Conservation (phyloP, 164 flowering plant species). For the Umbilicus rupestris region DNA sequence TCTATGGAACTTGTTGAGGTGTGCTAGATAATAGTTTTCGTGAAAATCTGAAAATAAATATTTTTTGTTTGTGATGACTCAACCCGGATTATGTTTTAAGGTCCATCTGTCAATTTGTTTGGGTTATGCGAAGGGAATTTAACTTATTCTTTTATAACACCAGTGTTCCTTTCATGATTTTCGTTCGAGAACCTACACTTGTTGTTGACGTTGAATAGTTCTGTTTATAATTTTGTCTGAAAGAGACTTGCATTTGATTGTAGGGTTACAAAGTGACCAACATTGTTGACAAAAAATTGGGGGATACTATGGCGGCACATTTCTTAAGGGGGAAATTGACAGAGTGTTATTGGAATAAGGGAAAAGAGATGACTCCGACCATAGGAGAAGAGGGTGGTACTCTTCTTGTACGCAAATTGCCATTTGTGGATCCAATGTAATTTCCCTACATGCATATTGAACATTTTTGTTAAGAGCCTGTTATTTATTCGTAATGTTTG, state of each 20-base stretch:
- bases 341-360: constrained; percentile 69
- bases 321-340: constrained; percentile 70
- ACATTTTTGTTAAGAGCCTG: not conserved
- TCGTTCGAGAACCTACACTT: too few species aligned
- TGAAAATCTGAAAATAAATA: too few species aligned
- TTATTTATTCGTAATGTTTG: not conserved
- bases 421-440: constrained; percentile 62
- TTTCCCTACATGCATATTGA: not conserved
- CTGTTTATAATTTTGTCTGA: not conserved
- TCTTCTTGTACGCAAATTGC: constrained; percentile 84
- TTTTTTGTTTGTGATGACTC: too few species aligned
- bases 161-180: too few species aligned
- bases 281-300: constrained; percentile 33
- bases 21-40: too few species aligned
- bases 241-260: constrained; percentile 14
- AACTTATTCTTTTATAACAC: too few species aligned
- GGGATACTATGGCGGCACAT: constrained; percentile 43
- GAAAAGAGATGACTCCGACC: constrained; percentile 75
- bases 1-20: too few species aligned
- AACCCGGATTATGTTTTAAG: too few species aligned
- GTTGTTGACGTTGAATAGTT: not conserved
- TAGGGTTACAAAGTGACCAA: constrained; percentile 53
- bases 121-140: too few species aligned
- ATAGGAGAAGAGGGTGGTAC: constrained; percentile 51
- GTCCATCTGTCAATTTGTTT: too few species aligned